These are phyloP conservation scores for Neckera pumila DNA, from an alignment of 225 moss, liverwort and hornwort genomes.

Conservation along the genomic window DNA sequence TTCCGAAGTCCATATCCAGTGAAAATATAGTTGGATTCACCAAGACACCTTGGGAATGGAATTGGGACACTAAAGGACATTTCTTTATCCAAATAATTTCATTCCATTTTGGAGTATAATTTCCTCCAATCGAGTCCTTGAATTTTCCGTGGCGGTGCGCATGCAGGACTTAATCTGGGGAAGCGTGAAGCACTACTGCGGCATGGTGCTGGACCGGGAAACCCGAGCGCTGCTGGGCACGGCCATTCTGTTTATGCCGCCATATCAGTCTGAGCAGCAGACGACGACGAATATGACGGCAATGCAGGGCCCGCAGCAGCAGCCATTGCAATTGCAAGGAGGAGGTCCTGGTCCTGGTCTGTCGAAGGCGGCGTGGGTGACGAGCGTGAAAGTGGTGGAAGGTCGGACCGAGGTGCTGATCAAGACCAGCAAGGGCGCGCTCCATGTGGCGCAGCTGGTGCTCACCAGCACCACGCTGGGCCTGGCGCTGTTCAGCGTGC, in stretches of 20 bases:
- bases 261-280: neutral
- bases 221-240: constrained; percentile 28
- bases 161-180: constrained; percentile 44
- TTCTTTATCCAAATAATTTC: neutral
- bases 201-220: constrained; percentile 45
- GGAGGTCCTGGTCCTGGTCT: neutral
- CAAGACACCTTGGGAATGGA: neutral
- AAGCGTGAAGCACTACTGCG: constrained; percentile 45
- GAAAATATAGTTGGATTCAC: neutral
- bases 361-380: constrained; percentile 36
- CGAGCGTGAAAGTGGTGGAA: constrained; percentile 33
- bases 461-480: constrained; percentile 37
- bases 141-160: neutral
- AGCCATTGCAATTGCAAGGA: neutral
- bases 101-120: neutral
- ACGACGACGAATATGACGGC: neutral
- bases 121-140: neutral
- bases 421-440: constrained; percentile 22
- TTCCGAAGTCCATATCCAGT: neutral
- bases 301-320: neutral
- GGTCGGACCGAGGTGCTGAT: constrained; percentile 43
- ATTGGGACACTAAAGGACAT: neutral
- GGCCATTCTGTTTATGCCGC: constrained; percentile 18
- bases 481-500: constrained; percentile 24
- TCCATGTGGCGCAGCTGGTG: constrained; percentile 29